These are phyloP conservation scores for Oryza longistaminata DNA, from an alignment of 176 grass and related monocot species.

Conservation along the genomic window DNA sequence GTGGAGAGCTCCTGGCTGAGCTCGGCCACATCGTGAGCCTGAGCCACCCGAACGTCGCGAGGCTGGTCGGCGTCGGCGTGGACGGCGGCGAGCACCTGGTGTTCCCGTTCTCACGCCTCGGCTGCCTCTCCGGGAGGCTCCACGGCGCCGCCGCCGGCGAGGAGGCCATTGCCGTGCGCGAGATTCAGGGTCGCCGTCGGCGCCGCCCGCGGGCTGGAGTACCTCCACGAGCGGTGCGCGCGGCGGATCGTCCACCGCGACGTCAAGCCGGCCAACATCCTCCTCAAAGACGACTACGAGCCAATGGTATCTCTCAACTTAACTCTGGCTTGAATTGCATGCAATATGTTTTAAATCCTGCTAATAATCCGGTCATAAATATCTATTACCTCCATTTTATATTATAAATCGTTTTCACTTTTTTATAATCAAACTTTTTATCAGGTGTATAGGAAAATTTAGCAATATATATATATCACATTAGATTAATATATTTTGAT, in stretches of 20 bases:
- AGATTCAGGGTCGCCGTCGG: conserved; percentile 61
- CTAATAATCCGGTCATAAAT: too few relatives aligned
- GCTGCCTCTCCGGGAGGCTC: conserved; percentile 67
- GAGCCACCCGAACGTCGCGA: conserved; percentile 71
- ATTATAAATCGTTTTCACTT: too few relatives aligned
- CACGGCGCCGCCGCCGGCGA: conserved; percentile 32
- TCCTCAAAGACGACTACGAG: conserved; percentile 70
- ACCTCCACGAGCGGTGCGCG: conserved; percentile 71
- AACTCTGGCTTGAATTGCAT: background rate
- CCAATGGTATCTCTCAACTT: conserved; percentile 32
- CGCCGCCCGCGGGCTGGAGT: conserved; percentile 62
- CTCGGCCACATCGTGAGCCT: conserved; percentile 66
- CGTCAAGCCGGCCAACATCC: conserved; percentile 75
- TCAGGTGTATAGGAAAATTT: too few relatives aligned
- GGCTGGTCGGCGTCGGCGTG: conserved; percentile 62
- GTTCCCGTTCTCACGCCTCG: conserved; percentile 60
- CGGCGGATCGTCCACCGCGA: conserved; percentile 82
- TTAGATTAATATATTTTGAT: too few relatives aligned
- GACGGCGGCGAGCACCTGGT: conserved; percentile 86
- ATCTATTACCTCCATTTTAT: too few relatives aligned
- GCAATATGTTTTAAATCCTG: background rate
- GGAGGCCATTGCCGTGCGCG: conserved; percentile 57
- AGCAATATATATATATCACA: too few relatives aligned
- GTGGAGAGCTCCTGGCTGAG: conserved; percentile 67
- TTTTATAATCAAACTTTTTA: too few relatives aligned